Conservation (phyloP, 805 yeast genomes). For the Candida quercuum region DNA sequence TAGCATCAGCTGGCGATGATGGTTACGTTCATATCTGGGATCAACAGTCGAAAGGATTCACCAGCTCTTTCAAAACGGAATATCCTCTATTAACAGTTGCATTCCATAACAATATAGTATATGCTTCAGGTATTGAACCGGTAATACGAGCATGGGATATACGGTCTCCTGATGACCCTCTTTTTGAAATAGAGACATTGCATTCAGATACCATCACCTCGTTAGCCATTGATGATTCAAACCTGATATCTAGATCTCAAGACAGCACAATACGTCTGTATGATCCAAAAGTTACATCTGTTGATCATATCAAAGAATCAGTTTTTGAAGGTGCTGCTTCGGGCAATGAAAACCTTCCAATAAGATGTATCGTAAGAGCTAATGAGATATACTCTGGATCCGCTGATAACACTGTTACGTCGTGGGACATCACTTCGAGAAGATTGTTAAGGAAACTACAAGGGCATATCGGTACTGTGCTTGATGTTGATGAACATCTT, state of each 20-base stretch:
- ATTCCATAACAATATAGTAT: slow-evolving; percentile 38
- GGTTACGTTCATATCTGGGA: slow-evolving; percentile 65
- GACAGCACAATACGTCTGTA: slow-evolving; percentile 54
- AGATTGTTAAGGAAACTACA: slow-evolving; percentile 40
- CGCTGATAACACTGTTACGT: slow-evolving; percentile 49
- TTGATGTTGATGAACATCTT: slow-evolving; percentile 51
- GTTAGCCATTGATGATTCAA: slow-evolving; percentile 42
- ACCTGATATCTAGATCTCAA: slow-evolving; percentile 44
- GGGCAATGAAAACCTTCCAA: slow-evolving; percentile 44
- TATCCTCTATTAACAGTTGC: slow-evolving; percentile 58
- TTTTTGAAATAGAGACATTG: slow-evolving; percentile 40
- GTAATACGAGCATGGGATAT: slow-evolving; percentile 54
- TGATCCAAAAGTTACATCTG: slow-evolving; percentile 37
- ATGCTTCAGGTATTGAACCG: slow-evolving; percentile 66
- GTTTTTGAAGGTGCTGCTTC: slow-evolving; percentile 55
- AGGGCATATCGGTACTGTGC: slow-evolving; percentile 60
- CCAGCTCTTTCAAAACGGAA: slow-evolving; percentile 35
- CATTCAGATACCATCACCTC: slow-evolving; percentile 55
- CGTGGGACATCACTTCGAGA: slow-evolving; percentile 56
- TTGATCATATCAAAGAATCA: slow-evolving; percentile 37
- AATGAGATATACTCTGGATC: slow-evolving; percentile 55
- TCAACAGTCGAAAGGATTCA: slow-evolving; percentile 41
- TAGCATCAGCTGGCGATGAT: slow-evolving; percentile 62
- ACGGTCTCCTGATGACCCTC: slow-evolving; percentile 33
- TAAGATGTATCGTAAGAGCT: slow-evolving; percentile 40